Conservation (phyloP, 495 filamentous ascomycete genomes). For the Trichoderma virens region DNA sequence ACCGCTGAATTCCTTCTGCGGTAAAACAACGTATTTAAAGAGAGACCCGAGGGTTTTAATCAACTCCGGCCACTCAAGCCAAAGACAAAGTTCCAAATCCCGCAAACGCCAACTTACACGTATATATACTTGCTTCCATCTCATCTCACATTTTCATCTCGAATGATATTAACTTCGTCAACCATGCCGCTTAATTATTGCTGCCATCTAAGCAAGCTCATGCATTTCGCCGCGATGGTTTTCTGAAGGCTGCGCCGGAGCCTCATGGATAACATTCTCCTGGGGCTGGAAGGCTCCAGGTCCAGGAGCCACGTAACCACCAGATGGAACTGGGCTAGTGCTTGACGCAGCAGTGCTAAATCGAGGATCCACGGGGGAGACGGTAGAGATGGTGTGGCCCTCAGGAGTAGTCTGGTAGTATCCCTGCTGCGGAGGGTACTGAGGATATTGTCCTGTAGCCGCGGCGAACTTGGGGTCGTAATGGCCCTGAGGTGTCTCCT, state of each 20-base stretch:
- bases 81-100: background rate
- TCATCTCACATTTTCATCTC: background rate
- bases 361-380: background rate
- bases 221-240: conserved; percentile 11
- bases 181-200: background rate
- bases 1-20: background rate
- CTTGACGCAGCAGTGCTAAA: background rate
- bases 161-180: background rate
- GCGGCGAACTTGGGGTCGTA: background rate
- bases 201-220: conserved; percentile 10
- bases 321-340: background rate
- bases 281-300: background rate
- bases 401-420: background rate
- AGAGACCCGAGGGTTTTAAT: background rate
- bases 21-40: background rate
- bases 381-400: background rate
- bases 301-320: background rate
- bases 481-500: background rate
- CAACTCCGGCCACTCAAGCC: background rate
- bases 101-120: background rate
- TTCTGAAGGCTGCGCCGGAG: background rate
- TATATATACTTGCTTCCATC: background rate
- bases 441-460: background rate
- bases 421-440: background rate
- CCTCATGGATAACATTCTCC: background rate